Percentiles rank a stretch among this genome's conserved stretches.
Evolutionary conservation across 306 rosid species (phyloP).

Genomic region (Prunus fruticosa): DNA sequence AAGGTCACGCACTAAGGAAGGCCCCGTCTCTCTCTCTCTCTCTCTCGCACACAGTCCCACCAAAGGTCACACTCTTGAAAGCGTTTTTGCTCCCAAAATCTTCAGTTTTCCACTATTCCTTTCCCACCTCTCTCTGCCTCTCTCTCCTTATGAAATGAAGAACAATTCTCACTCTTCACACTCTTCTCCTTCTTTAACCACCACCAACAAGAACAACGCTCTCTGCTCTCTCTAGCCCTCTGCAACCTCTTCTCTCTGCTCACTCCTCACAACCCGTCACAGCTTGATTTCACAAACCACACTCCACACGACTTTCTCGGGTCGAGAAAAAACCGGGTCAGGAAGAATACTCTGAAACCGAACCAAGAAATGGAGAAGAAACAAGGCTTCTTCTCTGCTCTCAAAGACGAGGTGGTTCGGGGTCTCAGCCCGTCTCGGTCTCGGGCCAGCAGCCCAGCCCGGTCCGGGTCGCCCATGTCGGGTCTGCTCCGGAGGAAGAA

Average conservation of each 20-base stretch:
- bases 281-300: not conserved
- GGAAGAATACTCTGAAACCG: not conserved
- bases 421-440: conserved; percentile 91
- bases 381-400: conserved; percentile 84
- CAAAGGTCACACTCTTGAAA: conserved; percentile 1
- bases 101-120: not conserved
- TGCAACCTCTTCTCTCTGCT: not conserved
- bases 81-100: not conserved
- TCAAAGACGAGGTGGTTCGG: conserved; percentile 87
- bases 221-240: conserved; percentile 4
- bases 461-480: conserved; percentile 67
- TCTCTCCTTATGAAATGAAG: conserved; percentile 9
- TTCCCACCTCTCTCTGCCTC: not conserved
- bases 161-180: conserved; percentile 7
- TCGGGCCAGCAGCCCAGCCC: conserved; percentile 60
- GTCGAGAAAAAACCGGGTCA: not conserved
- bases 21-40: not conserved
- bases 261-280: not conserved
- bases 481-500: conserved; percentile 61
- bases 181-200: not conserved
- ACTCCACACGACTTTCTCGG: not conserved
- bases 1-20: not conserved
- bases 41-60: not conserved
- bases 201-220: not conserved
- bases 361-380: conserved; percentile 66